Evolutionary conservation across 257 asterid species (phyloP).

Genomic region (Solanum tacnaense): DNA sequence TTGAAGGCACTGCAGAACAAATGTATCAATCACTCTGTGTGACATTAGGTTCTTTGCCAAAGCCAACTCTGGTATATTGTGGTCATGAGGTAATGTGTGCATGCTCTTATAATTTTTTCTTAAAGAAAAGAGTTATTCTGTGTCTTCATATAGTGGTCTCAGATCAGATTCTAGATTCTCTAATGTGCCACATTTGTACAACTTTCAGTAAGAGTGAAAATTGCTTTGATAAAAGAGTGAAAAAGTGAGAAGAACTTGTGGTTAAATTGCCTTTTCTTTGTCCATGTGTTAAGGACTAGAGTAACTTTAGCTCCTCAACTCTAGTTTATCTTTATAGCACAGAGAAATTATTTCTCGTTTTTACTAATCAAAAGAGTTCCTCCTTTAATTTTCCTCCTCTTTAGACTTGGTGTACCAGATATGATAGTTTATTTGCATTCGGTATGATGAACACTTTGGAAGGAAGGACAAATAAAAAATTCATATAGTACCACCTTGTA

Average conservation of each 20-base stretch:
- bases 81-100: constrained; percentile 75
- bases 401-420: background rate
- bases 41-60: constrained; percentile 77
- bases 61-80: constrained; percentile 80
- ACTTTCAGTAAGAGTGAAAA: background rate
- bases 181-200: background rate
- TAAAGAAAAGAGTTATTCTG: background rate
- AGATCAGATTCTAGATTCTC: background rate
- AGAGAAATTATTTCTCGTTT: background rate
- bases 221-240: background rate
- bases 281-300: background rate
- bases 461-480: background rate
- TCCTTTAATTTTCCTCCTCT: background rate
- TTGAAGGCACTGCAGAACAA: constrained; percentile 92
- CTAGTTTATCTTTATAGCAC: background rate
- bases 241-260: background rate
- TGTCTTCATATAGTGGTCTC: background rate
- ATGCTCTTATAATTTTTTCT: background rate
- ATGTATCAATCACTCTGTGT: constrained; percentile 90
- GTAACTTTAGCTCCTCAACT: background rate
- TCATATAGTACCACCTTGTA: background rate
- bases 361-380: background rate
- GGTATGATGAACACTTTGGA: background rate
- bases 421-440: background rate
- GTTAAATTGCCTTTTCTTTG: background rate